Conservation (phyloP, 805 yeast species). For the Barnettozyma salicaria region DNA sequence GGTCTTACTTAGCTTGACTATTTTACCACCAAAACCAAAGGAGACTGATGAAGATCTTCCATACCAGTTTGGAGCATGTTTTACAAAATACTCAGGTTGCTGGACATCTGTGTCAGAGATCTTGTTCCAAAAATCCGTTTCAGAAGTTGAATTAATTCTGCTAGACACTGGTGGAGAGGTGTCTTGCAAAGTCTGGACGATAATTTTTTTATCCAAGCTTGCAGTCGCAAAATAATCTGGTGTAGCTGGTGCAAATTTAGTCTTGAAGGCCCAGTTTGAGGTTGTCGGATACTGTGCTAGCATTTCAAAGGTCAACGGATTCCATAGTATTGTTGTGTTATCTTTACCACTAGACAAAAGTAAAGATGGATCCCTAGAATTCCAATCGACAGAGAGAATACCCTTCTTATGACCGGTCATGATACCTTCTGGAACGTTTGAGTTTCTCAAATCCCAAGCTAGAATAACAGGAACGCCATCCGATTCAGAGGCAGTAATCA, state of each 20-base stretch:
- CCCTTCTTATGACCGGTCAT: slow-evolving; percentile 84
- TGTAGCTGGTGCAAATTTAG: slow-evolving; percentile 77
- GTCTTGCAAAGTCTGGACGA: slow-evolving; percentile 84
- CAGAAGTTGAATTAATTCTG: slow-evolving; percentile 41
- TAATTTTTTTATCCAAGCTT: slow-evolving; percentile 78
- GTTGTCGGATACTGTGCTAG: slow-evolving; percentile 87
- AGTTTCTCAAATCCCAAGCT: slow-evolving; percentile 92
- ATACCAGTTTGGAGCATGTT: slow-evolving; percentile 90
- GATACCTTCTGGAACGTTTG: slow-evolving; percentile 79
- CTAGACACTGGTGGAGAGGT: slow-evolving; percentile 52
- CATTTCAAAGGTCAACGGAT: slow-evolving; percentile 66
- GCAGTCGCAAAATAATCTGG: slow-evolving; percentile 91
- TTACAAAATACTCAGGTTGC: slow-evolving; percentile 63
- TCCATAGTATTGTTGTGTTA: slow-evolving; percentile 84
- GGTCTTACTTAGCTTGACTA: slow-evolving; percentile 48
- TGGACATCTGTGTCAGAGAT: slow-evolving; percentile 61
- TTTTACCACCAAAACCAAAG: slow-evolving; percentile 93
- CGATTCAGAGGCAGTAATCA: slow-evolving; percentile 81
- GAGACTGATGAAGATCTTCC: slow-evolving; percentile 64
- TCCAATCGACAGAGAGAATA: slow-evolving; percentile 89
- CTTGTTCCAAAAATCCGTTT: slow-evolving; percentile 82
- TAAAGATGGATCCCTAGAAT: slow-evolving; percentile 69
- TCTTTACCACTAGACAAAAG: slow-evolving; percentile 91
- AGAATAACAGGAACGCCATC: slow-evolving; percentile 76
- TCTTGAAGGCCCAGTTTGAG: slow-evolving; percentile 89